Percentiles rank a stretch among this genome's conserved stretches.
Evolutionary conservation across 768 basidiomycete genomes (phyloP).

Genomic region (Macrocybe gigantea): DNA sequence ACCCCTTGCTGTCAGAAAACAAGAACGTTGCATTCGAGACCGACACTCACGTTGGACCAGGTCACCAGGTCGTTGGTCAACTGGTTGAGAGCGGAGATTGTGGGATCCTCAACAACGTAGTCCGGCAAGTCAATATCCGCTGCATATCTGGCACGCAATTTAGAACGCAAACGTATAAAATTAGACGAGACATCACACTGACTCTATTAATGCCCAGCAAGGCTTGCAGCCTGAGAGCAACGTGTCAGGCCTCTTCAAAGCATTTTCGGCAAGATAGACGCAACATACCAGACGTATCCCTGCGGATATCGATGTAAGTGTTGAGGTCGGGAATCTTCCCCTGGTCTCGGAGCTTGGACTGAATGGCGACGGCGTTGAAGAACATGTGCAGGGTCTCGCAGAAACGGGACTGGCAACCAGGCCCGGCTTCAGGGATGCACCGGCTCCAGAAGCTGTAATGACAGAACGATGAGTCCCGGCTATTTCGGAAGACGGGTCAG

Average conservation of each 20-base stretch:
- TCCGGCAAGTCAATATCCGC: conserved; percentile 67
- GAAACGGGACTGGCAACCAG: conserved; percentile 61
- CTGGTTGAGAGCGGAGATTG: conserved; percentile 56
- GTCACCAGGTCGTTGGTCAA: conserved; percentile 73
- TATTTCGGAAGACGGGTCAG: conserved; percentile 1
- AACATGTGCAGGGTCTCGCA: conserved; percentile 63
- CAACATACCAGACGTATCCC: conserved; percentile 61
- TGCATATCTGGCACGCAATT: conserved; percentile 39
- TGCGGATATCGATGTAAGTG: conserved; percentile 63
- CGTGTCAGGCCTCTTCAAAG: conserved; percentile 1
- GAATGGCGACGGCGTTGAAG: conserved; percentile 62
- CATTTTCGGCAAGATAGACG: background rate
- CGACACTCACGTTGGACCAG: conserved; percentile 68
- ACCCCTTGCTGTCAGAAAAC: background rate
- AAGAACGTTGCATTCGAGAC: background rate
- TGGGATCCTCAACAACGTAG: conserved; percentile 59
- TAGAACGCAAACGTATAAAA: conserved; percentile 1
- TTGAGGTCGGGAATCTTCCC: conserved; percentile 61
- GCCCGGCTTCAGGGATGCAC: conserved; percentile 47
- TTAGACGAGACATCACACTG: conserved; percentile 10
- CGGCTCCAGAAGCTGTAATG: conserved; percentile 60
- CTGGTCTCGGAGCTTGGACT: conserved; percentile 51
- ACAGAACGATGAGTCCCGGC: conserved; percentile 2
- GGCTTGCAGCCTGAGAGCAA: conserved; percentile 50
- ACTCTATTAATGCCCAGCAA: conserved; percentile 75